Percentiles rank a stretch among this genome's conserved stretches.
These are phyloP conservation scores for Tephrocybe sp. DNA, from an alignment of 768 basidiomycete genomes.

Conservation along the genomic window DNA sequence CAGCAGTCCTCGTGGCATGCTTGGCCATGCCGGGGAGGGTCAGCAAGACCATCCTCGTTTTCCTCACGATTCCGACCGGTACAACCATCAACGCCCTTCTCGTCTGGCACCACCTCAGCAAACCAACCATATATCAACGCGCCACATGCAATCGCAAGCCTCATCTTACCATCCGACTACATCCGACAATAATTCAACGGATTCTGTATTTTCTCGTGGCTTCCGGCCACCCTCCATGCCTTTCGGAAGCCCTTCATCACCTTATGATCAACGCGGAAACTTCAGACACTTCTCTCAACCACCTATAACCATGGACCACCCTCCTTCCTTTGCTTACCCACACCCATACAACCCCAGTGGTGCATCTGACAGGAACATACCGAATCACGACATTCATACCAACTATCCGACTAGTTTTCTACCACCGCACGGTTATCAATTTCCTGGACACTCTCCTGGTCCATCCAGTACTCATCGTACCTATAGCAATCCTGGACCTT, in stretches of 20 bases:
- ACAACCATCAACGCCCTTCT: slow-evolving; percentile 24
- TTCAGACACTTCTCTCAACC: slow-evolving; percentile 45
- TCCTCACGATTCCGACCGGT: slow-evolving; percentile 23
- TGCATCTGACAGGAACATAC: slow-evolving; percentile 36
- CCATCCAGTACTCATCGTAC: slow-evolving; percentile 24
- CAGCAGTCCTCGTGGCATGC: slow-evolving; percentile 17
- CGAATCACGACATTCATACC: slow-evolving; percentile 40
- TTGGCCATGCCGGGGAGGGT: slow-evolving; percentile 26
- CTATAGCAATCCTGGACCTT: slow-evolving; percentile 25
- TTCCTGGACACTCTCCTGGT: slow-evolving; percentile 29
- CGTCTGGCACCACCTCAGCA: slow-evolving; percentile 19
- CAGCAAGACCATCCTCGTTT: slow-evolving; percentile 22
- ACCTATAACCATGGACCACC: slow-evolving; percentile 33
- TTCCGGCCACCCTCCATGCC: slow-evolving; percentile 25
- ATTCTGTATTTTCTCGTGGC: slow-evolving; percentile 12
- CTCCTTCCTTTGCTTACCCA: slow-evolving; percentile 32
- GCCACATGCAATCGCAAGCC: slow-evolving; percentile 17
- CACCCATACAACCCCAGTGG: slow-evolving; percentile 33
- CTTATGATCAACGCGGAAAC: slow-evolving; percentile 32
- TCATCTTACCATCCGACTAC: slow-evolving; percentile 14
- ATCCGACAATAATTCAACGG: slow-evolving; percentile 20
- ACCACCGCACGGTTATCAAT: slow-evolving; percentile 39
- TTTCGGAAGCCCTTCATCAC: slow-evolving; percentile 25
- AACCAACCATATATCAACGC: slow-evolving; percentile 15
- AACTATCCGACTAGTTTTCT: slow-evolving; percentile 41